Percentiles rank a stretch among this genome's conserved stretches.
These are phyloP conservation scores for Suillus occidentalis DNA, from an alignment of 768 basidiomycete species.

Conservation along the genomic window DNA sequence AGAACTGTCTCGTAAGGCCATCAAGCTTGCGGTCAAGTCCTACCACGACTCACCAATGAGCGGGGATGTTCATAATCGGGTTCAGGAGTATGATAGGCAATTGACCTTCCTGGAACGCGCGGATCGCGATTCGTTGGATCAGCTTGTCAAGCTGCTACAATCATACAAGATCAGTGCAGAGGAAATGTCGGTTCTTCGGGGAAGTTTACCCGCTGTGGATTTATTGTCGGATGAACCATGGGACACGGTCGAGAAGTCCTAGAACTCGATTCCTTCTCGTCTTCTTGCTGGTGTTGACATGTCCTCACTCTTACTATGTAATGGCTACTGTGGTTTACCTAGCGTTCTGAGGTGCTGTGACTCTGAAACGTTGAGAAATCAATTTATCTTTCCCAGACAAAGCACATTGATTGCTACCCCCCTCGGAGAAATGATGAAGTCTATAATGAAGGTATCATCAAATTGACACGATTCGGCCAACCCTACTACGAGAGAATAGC, in stretches of 20 bases:
- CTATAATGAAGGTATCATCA: neutral
- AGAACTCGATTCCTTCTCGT: neutral
- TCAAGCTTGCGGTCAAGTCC: neutral
- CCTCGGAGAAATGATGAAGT: neutral
- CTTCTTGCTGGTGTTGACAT: too few species aligned
- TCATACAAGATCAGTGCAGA: neutral
- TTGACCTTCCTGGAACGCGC: neutral
- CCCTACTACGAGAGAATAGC: neutral
- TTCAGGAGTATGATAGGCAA: neutral
- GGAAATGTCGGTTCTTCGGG: neutral
- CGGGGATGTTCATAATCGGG: neutral
- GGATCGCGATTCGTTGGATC: neutral
- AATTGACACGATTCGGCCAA: neutral
- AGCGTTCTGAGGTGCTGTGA: neutral
- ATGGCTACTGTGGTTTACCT: neutral
- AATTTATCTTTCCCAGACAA: neutral
- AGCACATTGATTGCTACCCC: neutral
- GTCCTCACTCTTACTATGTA: neutral
- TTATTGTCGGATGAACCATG: neutral
- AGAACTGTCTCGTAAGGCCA: neutral
- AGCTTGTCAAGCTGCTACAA: neutral
- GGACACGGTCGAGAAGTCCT: neutral
- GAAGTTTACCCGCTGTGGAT: neutral
- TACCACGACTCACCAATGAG: neutral
- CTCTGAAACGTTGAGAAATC: neutral